Evolutionary conservation across 768 basidiomycete genomes (phyloP), one percentile per base, ranked within the genome.

Genomic region (Kwoniella dendrophila): DNA sequence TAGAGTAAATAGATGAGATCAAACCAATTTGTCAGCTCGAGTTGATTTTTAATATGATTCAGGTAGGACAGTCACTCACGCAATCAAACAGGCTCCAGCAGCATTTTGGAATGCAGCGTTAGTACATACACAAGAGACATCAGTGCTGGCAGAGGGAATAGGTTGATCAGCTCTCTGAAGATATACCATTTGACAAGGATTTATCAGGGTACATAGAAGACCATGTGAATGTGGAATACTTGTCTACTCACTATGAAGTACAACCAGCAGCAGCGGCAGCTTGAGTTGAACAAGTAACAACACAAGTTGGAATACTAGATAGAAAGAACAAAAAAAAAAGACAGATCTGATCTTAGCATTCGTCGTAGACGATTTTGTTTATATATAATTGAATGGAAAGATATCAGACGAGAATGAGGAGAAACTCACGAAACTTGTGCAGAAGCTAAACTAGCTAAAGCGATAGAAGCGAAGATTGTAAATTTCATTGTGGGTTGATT

Each of bases 251-350:
- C 75, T 56, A 67, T 27, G 62, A 60, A 24, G 62, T 36, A 59
- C 75, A 76, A 24, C 71, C 72, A 32, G 75, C 72, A 26, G 70
- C 38, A 20, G 66, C 36, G 24, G 73, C 71, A 54, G 75, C 72
- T 30, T 61, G 52, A 18, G 63, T 64, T 2, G 70, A 70, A 52
- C 75, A 76, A 8, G 63, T 68, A 41, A 76, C 38, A 49, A 76
- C 68, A 69, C 75, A 76, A 6, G 38, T 50, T 48, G 67, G 64
- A 51, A 71, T 69, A 27, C 66, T 66, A 52, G n/a, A 32, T 26
- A 4, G 4, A 26, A 45, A 33, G 14, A 11, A 14, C 29, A 10
- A 26, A 30, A 20, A 51, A n/a, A n/a, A n/a, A n/a, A n/a, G n/a
- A n/a, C n/a, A n/a, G n/a, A n/a, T n/a, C n/a, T n/a, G n/a, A n/a